Base-by-base conservation (phyloP, 495 filamentous ascomycete genomes). In the Penicillium macrosclerotiorum region DNA sequence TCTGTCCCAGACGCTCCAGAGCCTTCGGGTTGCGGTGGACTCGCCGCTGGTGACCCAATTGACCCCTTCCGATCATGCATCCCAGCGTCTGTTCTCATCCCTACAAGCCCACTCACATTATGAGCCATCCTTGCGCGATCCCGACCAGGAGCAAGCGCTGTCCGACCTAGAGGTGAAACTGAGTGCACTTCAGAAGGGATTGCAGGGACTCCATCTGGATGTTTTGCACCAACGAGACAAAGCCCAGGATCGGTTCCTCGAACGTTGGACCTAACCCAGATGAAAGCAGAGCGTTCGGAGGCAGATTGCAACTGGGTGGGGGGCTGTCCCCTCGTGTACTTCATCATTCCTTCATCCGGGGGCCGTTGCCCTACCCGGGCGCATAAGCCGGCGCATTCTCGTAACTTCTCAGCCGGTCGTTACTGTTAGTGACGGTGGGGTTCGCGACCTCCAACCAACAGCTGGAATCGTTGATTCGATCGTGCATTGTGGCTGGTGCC, bases 221-320 rank as follows among this genome's bases (percentile, higher is more conserved):
- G 51, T 66, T 40, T 49, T 75, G 22, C 57, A 66, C 34, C 65
- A 64, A 30, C 64, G 63, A 6, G 64, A 72, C 41, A 55, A 52
- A 29, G 35, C 32, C 12, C 64, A 55, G 25, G 67, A 63, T 6
- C 59, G 37, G 18, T 64, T 73, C 22, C 20, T 73, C 6, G 57
- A 62, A 30, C 53, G 44, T 37, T 73, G 70, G 70, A 29, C 33
- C 13, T 64, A 51, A 40, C n/a, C n/a, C n/a, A n/a, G 13, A 18
- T 27, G 12, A 14, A 20, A 36, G 20, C 7, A 23, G 1, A 7
- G 25, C 27, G 38, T 26, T 17, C 26, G 30, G 38, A 3, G 3
- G 12, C 16, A 2, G 7, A 16, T 13, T 13, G 6, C 14, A 26
- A 23, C 16, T 9, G 1, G 30, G 11, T 43, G 34, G 25, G 34